These are phyloP conservation scores for Begonia masoniana DNA, from an alignment of 306 rosid species.

Conservation along the genomic window DNA sequence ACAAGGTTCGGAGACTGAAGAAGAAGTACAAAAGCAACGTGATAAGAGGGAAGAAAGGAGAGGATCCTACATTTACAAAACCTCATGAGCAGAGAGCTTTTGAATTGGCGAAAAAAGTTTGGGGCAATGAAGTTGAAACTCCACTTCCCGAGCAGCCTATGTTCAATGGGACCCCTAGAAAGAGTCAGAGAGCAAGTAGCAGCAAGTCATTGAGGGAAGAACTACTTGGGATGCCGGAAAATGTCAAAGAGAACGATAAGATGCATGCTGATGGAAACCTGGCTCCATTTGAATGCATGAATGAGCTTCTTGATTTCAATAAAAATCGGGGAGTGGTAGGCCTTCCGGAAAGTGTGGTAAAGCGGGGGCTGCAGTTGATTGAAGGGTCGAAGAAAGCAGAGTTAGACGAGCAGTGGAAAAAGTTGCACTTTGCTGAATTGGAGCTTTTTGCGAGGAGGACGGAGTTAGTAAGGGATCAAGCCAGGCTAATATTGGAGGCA, in stretches of 20 bases:
- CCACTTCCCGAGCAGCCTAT: too few relatives aligned
- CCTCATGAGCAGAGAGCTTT: too few relatives aligned
- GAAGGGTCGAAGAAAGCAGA: slow-evolving; percentile 27
- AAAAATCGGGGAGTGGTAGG: slow-evolving; percentile 10
- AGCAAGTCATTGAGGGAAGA: too few relatives aligned
- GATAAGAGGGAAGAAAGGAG: too few relatives aligned
- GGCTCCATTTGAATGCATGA: slow-evolving; percentile 1
- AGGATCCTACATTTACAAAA: too few relatives aligned
- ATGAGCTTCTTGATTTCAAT: background rate
- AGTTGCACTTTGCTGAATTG: slow-evolving; percentile 31
- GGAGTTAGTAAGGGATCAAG: slow-evolving; percentile 21
- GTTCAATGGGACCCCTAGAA: too few relatives aligned
- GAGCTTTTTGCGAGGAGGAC: slow-evolving; percentile 20
- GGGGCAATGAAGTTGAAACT: too few relatives aligned
- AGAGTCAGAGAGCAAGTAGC: too few relatives aligned
- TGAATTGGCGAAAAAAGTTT: too few relatives aligned
- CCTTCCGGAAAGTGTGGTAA: slow-evolving; percentile 18
- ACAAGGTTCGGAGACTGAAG: too few relatives aligned
- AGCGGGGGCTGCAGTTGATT: slow-evolving; percentile 25
- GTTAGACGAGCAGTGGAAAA: slow-evolving; percentile 38
- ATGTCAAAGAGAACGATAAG: slow-evolving; percentile 4
- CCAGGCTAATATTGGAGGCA: slow-evolving; percentile 28
- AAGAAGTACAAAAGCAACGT: too few relatives aligned
- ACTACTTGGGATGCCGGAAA: slow-evolving; percentile 18
- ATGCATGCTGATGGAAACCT: background rate